Evolutionary conservation across 202 grass and related monocot species (phyloP).

Genomic region (Setaria viridis): DNA sequence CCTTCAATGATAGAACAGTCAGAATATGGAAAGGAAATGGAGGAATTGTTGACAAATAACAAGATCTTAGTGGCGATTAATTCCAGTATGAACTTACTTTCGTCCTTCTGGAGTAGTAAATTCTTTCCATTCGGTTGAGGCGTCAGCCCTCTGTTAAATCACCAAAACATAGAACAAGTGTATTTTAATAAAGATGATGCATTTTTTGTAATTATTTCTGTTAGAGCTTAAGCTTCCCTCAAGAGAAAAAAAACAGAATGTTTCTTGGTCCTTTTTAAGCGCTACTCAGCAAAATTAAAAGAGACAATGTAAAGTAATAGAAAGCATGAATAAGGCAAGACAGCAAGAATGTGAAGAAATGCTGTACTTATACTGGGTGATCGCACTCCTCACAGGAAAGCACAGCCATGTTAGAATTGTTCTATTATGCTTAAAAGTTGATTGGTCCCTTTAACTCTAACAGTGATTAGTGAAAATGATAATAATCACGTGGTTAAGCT

Average conservation of each 20-base stretch:
- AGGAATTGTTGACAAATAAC: constrained; percentile 31
- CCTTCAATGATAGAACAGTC: constrained; percentile 55
- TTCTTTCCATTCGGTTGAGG: constrained; percentile 98
- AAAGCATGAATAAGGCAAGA: neutral
- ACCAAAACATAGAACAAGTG: neutral
- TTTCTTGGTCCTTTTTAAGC: constrained; percentile 28
- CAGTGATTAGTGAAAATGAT: neutral
- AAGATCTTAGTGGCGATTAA: constrained; percentile 1
- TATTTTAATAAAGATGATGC: constrained; percentile 15
- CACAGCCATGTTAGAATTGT: constrained; percentile 13
- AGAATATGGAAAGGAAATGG: constrained; percentile 31
- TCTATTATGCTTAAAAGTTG: constrained; percentile 24
- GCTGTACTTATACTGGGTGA: neutral
- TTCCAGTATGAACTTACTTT: constrained; percentile 69
- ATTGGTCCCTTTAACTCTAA: neutral
- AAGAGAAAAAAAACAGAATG: neutral
- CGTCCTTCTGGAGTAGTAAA: constrained; percentile 81
- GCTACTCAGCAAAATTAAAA: constrained; percentile 1
- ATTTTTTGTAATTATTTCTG: constrained; percentile 19
- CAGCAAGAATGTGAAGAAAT: neutral
- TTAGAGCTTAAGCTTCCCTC: constrained; percentile 25
- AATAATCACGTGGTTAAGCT: constrained; percentile 1
- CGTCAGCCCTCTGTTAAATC: constrained; percentile 73
- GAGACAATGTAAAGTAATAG: neutral
- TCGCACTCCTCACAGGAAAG: neutral